Evolutionary conservation across 345 rosid species (phyloP).

Genomic region (Nasturtium officinale): DNA sequence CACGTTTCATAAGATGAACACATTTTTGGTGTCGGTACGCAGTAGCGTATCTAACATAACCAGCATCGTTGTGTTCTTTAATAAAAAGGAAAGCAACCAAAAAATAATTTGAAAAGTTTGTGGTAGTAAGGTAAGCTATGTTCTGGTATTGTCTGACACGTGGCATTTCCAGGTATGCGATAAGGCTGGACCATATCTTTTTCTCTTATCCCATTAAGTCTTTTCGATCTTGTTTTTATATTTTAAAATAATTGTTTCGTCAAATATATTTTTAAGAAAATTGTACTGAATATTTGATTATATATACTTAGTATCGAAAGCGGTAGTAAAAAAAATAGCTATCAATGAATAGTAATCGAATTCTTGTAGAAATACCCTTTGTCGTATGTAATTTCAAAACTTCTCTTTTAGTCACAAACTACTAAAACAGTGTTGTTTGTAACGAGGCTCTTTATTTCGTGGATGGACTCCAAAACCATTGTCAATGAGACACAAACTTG

Average conservation of each 20-base stretch:
- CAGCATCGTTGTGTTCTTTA: slow-evolving; percentile 27
- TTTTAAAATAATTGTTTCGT: not conserved
- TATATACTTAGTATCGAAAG: not conserved
- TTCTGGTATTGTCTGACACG: slow-evolving; percentile 36
- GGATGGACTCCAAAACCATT: slow-evolving; percentile 6
- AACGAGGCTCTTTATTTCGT: not conserved
- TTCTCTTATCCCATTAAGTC: slow-evolving; percentile 41
- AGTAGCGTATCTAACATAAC: slow-evolving; percentile 31
- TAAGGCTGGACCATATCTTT: slow-evolving; percentile 45
- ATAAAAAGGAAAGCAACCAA: slow-evolving; percentile 13
- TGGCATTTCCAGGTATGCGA: slow-evolving; percentile 26
- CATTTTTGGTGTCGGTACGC: slow-evolving; percentile 18
- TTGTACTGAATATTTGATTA: no score
- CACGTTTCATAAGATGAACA: slow-evolving; percentile 29
- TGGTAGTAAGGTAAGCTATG: slow-evolving; percentile 24
- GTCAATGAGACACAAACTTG: not conserved
- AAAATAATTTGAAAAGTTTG: not conserved
- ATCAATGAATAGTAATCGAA: not conserved
- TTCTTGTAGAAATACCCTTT: not conserved
- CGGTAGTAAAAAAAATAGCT: not conserved
- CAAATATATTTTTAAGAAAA: not conserved
- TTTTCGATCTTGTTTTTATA: slow-evolving; percentile 21
- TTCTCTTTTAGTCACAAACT: not conserved
- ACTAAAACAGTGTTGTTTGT: not conserved
- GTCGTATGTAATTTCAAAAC: not conserved